These are phyloP conservation scores for Sugiyamaella americana DNA, from an alignment of 805 yeast genomes.

Conservation along the genomic window DNA sequence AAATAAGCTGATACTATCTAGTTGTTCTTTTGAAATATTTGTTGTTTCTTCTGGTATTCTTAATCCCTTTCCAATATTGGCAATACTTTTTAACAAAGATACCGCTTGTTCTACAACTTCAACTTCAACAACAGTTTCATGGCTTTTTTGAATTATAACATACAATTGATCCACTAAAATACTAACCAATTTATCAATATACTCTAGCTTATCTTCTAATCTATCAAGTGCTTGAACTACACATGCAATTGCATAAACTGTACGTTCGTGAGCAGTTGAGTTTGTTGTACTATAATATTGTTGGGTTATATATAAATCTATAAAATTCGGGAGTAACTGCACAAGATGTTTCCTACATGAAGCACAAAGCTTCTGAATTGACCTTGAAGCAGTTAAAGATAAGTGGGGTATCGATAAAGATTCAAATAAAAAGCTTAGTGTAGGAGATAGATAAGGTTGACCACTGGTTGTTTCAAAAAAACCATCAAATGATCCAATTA, in stretches of 20 bases:
- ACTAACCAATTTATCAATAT: conserved; percentile 32
- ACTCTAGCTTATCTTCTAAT: conserved; percentile 27
- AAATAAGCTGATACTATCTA: conserved; percentile 9
- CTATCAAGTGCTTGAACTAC: conserved; percentile 27
- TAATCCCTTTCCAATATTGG: conserved; percentile 67
- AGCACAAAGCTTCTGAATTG: conserved; percentile 45
- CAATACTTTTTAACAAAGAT: conserved; percentile 56
- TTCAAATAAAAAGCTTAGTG: conserved; percentile 52
- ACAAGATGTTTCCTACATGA: conserved; percentile 24
- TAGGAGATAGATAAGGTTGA: conserved; percentile 39
- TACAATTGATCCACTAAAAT: conserved; percentile 15
- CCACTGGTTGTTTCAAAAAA: conserved; percentile 50
- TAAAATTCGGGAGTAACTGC: conserved; percentile 25
- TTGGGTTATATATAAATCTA: conserved; percentile 24
- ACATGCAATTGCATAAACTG: conserved; percentile 29
- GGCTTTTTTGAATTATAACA: conserved; percentile 1
- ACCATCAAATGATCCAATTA: conserved; percentile 54
- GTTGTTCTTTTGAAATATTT: conserved; percentile 31
- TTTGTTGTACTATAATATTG: conserved; percentile 18
- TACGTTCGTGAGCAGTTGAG: conserved; percentile 28
- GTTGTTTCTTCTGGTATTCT: conserved; percentile 52
- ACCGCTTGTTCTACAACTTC: conserved; percentile 33
- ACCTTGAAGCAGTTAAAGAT: conserved; percentile 43
- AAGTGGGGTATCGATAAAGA: conserved; percentile 29
- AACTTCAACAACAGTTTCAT: background rate